These are phyloP conservation scores for Senna siamea DNA, from an alignment of 306 rosid genomes.

Conservation along the genomic window DNA sequence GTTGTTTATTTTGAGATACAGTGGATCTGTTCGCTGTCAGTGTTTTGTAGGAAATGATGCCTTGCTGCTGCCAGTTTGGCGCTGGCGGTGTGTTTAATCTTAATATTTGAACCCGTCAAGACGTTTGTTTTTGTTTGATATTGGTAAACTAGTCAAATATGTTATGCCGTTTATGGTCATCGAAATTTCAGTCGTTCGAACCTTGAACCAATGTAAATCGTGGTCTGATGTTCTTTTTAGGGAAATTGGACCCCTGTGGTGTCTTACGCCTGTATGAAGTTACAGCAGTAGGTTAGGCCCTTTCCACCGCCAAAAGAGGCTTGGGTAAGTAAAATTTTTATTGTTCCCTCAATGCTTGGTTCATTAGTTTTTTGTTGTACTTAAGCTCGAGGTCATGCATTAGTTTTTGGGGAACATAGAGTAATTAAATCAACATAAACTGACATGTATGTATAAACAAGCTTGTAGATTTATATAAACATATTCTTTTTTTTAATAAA, in stretches of 20 bases:
- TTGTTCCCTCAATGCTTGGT: background rate
- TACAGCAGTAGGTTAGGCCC: background rate
- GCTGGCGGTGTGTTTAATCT: background rate
- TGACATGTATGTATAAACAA: background rate
- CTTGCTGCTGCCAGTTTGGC: background rate
- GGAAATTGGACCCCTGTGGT: background rate
- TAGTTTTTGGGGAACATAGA: background rate
- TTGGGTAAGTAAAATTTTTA: background rate
- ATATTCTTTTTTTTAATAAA: too few relatives aligned
- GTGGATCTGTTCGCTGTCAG: background rate
- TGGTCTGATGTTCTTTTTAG: background rate
- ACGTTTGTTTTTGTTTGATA: too few relatives aligned
- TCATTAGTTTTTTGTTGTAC: background rate
- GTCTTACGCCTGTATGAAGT: background rate
- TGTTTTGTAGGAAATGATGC: background rate
- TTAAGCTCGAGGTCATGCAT: background rate
- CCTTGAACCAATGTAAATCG: background rate
- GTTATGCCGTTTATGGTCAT: background rate
- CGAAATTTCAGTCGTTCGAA: background rate
- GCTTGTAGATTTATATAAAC: background rate
- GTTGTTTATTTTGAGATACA: background rate
- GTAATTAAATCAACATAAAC: background rate
- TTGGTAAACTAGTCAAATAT: background rate
- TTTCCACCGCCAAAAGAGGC: too few relatives aligned
- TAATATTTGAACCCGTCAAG: background rate